Conservation (phyloP, 2,329 filamentous ascomycete species). For the Aureobasidium sp. region DNA sequence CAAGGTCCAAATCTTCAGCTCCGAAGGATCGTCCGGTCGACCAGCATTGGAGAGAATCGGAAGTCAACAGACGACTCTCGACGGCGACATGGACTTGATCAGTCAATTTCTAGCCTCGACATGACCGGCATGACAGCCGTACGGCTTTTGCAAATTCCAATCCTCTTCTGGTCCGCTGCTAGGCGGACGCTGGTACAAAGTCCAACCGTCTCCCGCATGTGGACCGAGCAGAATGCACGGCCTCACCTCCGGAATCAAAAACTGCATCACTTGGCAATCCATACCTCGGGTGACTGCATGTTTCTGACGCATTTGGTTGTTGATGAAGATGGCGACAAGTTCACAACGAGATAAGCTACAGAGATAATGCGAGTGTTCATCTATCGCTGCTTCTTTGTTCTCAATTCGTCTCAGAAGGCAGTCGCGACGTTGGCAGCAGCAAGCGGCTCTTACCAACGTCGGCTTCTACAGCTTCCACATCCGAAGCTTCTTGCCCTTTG, state of each 20-base stretch:
- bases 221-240: constrained; percentile 3
- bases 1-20: not conserved
- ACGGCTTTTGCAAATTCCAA: constrained; percentile 7
- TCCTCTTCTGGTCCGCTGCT: not conserved
- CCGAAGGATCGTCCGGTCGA: constrained; percentile 8
- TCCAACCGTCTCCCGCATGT: constrained; percentile 17
- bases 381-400: not conserved
- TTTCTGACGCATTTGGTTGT: not conserved
- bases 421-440: not conserved
- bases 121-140: constrained; percentile 9
- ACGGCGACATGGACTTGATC: not conserved
- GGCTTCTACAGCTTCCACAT: not conserved
- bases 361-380: not conserved
- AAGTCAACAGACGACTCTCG: not conserved
- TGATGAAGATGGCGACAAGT: not conserved
- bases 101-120: not conserved
- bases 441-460: not conserved
- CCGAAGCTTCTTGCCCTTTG: too few relatives aligned
- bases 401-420: not conserved
- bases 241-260: not conserved
- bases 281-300: not conserved
- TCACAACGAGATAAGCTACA: too few relatives aligned
- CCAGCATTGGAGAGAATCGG: not conserved
- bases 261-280: not conserved
- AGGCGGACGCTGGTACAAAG: constrained; percentile 11